Base-by-base conservation (phyloP, 2,329 filamentous ascomycete genomes). In the Xylariaceae sp. region DNA sequence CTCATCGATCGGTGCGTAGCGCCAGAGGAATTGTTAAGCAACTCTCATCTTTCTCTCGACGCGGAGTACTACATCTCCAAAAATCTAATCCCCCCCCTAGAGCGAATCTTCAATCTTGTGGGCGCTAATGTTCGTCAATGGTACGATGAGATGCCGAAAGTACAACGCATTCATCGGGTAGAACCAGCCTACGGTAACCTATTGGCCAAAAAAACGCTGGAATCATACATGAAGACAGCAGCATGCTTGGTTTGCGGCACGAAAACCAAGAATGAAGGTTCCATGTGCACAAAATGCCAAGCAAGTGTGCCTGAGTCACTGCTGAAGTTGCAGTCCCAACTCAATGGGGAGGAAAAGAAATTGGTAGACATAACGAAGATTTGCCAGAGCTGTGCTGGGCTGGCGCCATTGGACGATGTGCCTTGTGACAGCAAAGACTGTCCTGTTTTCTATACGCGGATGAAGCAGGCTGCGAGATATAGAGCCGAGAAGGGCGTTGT, bases 61-160 rank as follows among this genome's bases (percentile, higher is more conserved):
- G 87, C 92, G 0, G 92, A 97, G 63, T 99, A 99, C 73, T 99
- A 99, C 75, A 97, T 99, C 65, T 85, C 83, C 15, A 97, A 97
- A 76, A 97, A 97, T 68, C 70, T 99, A 7, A 95, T 99, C 43
- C 94, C 94, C 5, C 94, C 94, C 0, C 81, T 99, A 0, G 93
- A 97, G 72, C 87, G 94, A 23, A 97, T 99, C 60, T 97, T 99
- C 77, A 96, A 94, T 66, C 86, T 99, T 2, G 89, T 97, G 2
- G 94, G 94, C 6, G 94, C 92, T 26, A 96, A 94, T 68, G 89
- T 97, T 0, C 78, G 89, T 15, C 82, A 84, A 54, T 99, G 94
- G 94, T 97, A 92, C 67, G 91, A 96, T 59, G 92, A 97, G 72
- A 95, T 97, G 91, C 93, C 93, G 39, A 96, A 95, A 70, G 80